Conservation (phyloP, 768 basidiomycete genomes). For the Russula brevipes region DNA sequence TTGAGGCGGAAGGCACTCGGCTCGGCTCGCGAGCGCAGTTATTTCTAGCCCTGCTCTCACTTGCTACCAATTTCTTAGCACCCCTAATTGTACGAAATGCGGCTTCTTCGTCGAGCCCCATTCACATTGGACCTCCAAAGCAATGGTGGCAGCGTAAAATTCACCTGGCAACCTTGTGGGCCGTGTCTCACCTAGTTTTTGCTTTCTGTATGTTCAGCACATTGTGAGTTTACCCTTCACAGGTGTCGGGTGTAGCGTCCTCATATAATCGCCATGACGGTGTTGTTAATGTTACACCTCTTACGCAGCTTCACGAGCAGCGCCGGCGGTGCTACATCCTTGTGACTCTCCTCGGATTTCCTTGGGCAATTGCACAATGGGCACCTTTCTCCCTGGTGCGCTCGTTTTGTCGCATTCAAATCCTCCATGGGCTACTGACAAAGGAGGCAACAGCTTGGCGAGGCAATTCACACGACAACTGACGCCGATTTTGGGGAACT, state of each 20-base stretch:
- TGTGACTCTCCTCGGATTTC: slow-evolving; percentile 76
- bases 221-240: slow-evolving; percentile 51
- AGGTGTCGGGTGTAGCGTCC: background rate
- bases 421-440: background rate
- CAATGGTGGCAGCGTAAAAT: slow-evolving; percentile 37
- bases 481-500: slow-evolving; percentile 24
- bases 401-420: slow-evolving; percentile 10
- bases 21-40: slow-evolving; percentile 83
- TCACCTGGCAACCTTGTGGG: slow-evolving; percentile 71
- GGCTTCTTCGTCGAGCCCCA: background rate
- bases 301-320: slow-evolving; percentile 59
- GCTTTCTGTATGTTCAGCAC: slow-evolving; percentile 74
- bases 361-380: slow-evolving; percentile 94
- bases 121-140: slow-evolving; percentile 3
- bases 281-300: background rate
- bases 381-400: slow-evolving; percentile 84
- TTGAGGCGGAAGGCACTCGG: slow-evolving; percentile 68
- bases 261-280: background rate
- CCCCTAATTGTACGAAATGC: slow-evolving; percentile 51
- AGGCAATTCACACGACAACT: slow-evolving; percentile 75
- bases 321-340: slow-evolving; percentile 69
- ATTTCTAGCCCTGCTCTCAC: slow-evolving; percentile 63
- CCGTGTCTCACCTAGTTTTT: slow-evolving; percentile 68
- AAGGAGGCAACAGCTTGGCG: slow-evolving; percentile 48
- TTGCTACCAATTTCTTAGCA: slow-evolving; percentile 61